phyloP scores from a whole-genome alignment of 345 rosid genomes.

The Hevea brasiliensis region DNA sequence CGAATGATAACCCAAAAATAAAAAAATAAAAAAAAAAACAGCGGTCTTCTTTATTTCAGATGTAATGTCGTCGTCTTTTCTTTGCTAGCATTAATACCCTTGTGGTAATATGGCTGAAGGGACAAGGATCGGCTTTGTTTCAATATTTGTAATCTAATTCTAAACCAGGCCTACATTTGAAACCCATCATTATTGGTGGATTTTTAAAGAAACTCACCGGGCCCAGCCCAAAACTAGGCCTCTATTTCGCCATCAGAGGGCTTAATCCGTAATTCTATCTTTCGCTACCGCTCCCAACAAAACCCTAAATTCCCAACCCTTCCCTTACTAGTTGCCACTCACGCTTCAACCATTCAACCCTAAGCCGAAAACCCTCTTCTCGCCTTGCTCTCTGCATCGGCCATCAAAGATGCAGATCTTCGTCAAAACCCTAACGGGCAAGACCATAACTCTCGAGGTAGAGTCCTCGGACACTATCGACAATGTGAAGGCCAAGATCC shows the following conservation, averaged over 20 bases:
- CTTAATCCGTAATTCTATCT: neutral
- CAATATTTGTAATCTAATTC: conserved; percentile 73
- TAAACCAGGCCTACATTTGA: too few species aligned
- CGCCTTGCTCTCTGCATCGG: neutral
- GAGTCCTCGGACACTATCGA: conserved; percentile 27
- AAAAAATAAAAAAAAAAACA: too few species aligned
- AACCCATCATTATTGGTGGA: too few species aligned
- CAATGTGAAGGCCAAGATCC: conserved; percentile 33
- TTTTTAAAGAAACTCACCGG: too few species aligned
- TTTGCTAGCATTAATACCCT: conserved; percentile 76
- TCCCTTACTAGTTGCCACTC: too few species aligned
- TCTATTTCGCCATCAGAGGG: neutral
- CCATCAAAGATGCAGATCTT: conserved; percentile 28
- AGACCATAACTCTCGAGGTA: conserved; percentile 30
- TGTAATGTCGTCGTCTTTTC: conserved; percentile 52
- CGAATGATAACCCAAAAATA: too few species aligned
- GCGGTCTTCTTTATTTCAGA: conserved; percentile 85
- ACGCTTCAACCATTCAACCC: neutral
- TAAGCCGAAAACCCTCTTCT: neutral
- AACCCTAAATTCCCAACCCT: neutral
- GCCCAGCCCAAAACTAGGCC: neutral
- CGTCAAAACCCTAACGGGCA: conserved; percentile 30
- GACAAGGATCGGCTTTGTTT: conserved; percentile 63
- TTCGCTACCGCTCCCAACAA: neutral
- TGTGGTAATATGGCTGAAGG: conserved; percentile 61